Base-by-base conservation (phyloP, 169 alveolate species). In the Amoebophrya sp. region DNA sequence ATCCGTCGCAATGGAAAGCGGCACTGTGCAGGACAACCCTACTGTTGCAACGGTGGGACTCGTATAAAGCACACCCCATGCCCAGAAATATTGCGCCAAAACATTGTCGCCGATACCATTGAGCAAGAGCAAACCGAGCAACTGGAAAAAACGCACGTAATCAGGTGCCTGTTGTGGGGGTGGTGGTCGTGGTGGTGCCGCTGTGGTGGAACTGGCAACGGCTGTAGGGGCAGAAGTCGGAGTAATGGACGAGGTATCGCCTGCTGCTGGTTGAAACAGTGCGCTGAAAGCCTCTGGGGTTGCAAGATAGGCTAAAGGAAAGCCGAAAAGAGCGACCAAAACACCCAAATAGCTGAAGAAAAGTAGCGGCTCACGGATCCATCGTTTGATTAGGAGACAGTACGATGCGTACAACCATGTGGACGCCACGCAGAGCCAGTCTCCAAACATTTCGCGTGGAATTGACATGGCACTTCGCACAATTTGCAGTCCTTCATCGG, bases 81-180 rank as follows among this genome's bases (percentile, higher is more conserved):
- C 65, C 65, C 65, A 47, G 65, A 47, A 47, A 18, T 47, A 47
- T 18, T 47, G 65, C 65, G 65, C 65, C 65, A 47, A 47, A 6
- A 47, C 65, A 18, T 47, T 65, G 83, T 65, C 83, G 36, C 83
- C 83, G 83, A 65, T 65, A 10, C 83, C 83, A 36, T 65, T 65
- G 10, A 65, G 83, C 2, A 65, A 36, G 3, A 65, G 83, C 2
- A 65, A 36, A 29, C 83, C 83, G 36, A 65, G 33, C 2, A 65
- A 0, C 83, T 29, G 18, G 38, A 29, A 6, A 36, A 26, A 1
- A n/a, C n/a, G n/a, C n/a, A n/a, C n/a, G n/a, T n/a, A n/a, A n/a
- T n/a, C n/a, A n/a, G n/a, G n/a, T n/a, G n/a, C n/a, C n/a, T n/a
- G n/a, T n/a, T n/a, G n/a, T n/a, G n/a, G n/a, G n/a, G n/a, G n/a